phyloP scores from a whole-genome alignment of 2,329 filamentous ascomycete species.

The Cadophora luteo-olivacea region DNA sequence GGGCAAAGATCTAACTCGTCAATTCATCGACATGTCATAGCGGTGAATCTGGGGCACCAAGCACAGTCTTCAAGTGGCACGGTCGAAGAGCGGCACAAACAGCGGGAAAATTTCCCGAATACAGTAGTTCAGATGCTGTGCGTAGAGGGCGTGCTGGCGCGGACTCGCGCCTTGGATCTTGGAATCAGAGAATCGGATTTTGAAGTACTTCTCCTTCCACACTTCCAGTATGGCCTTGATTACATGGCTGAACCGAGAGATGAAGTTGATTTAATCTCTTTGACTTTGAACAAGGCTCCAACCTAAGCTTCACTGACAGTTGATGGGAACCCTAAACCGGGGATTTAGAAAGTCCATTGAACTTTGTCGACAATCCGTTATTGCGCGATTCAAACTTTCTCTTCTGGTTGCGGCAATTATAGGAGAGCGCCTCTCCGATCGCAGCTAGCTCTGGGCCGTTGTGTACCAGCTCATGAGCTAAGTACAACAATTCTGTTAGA shows the following conservation, averaged over 20 bases:
- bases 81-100: slow-evolving; percentile 9
- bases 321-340: slow-evolving; percentile 12
- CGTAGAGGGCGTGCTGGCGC: not conserved
- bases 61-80: slow-evolving; percentile 6
- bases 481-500: not conserved
- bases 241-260: slow-evolving; percentile 1
- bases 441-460: not conserved
- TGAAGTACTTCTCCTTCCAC: too few species aligned
- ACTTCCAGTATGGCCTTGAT: not conserved
- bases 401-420: not conserved
- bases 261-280: slow-evolving; percentile 25
- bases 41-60: slow-evolving; percentile 12
- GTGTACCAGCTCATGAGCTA: not conserved
- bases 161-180: not conserved
- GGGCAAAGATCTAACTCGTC: slow-evolving; percentile 14
- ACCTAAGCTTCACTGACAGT: slow-evolving; percentile 14
- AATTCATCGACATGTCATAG: not conserved
- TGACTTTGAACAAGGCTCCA: slow-evolving; percentile 13
- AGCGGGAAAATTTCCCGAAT: slow-evolving; percentile 3
- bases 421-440: not conserved
- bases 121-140: slow-evolving; percentile 5
- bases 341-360: slow-evolving; percentile 12
- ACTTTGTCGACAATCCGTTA: slow-evolving; percentile 8
- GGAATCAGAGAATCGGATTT: not conserved
- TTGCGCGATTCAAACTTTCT: not conserved